phyloP scores from a whole-genome alignment of 2,329 filamentous ascomycete genomes.

The Colletotrichum endophyticum region DNA sequence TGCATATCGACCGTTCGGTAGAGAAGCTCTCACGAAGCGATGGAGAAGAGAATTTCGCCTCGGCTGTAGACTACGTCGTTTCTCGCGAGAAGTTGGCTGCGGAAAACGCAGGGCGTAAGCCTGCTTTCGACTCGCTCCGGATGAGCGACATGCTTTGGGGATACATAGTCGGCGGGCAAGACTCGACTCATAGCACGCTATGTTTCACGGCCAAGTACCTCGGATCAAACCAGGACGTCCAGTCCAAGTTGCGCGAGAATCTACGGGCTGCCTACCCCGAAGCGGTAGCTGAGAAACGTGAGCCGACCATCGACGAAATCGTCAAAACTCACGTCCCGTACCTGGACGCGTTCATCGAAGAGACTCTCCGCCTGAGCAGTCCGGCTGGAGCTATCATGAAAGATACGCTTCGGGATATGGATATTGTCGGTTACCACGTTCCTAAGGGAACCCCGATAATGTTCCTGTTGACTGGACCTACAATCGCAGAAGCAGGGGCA shows the following conservation, averaged over 20 bases:
- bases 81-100: background rate
- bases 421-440: background rate
- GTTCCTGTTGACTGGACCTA: background rate
- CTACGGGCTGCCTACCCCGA: background rate
- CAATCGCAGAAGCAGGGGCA: background rate
- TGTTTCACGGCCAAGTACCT: constrained; percentile 32
- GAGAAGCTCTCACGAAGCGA: background rate
- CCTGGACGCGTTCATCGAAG: constrained; percentile 28
- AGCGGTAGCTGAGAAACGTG: background rate
- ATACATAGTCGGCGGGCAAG: constrained; percentile 29
- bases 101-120: background rate
- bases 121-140: background rate
- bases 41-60: background rate
- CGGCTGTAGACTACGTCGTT: background rate
- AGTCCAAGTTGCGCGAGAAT: background rate
- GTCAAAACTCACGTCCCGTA: background rate
- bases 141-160: constrained; percentile 17
- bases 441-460: background rate
- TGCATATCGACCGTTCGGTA: background rate
- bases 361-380: constrained; percentile 28
- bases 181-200: constrained; percentile 25
- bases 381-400: constrained; percentile 5
- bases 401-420: background rate
- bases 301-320: background rate
- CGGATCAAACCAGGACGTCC: constrained; percentile 18